A percentile compares a stretch with the other conserved stretches of the same genome.
phyloP scores from a whole-genome alignment of 1,284 basidiomycete species.

The Ustilago vetiveriae region DNA sequence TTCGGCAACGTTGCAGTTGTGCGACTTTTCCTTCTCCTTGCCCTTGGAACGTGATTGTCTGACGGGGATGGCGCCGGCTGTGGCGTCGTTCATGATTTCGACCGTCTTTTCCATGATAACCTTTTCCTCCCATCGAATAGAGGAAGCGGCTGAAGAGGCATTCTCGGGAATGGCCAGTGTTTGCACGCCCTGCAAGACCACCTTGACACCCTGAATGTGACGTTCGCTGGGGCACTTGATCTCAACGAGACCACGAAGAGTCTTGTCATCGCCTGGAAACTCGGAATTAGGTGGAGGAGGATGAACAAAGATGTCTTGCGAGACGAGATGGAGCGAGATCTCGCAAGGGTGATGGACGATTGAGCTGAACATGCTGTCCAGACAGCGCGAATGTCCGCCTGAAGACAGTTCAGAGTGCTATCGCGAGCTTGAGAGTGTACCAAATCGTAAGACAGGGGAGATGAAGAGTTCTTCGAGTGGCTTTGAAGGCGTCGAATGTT shows the following conservation, averaged over 20 bases:
- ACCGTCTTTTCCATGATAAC: slow-evolving; percentile 61
- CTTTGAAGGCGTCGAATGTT: too few relatives aligned
- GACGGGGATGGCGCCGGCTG: slow-evolving; percentile 24
- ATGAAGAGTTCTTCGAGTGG: too few relatives aligned
- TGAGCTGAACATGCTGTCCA: slow-evolving; percentile 54
- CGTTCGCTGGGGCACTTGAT: slow-evolving; percentile 62
- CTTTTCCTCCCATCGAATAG: slow-evolving; percentile 63
- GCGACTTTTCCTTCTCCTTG: slow-evolving; percentile 46
- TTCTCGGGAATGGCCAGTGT: slow-evolving; percentile 60
- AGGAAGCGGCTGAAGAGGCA: slow-evolving; percentile 4
- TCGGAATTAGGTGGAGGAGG: slow-evolving; percentile 54
- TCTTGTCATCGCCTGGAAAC: slow-evolving; percentile 60
- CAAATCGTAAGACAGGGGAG: too few relatives aligned
- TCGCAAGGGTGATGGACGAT: slow-evolving; percentile 62
- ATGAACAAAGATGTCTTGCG: slow-evolving; percentile 62
- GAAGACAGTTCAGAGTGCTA: background rate
- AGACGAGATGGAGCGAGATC: slow-evolving; percentile 60
- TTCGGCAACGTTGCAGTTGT: slow-evolving; percentile 26
- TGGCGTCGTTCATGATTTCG: slow-evolving; percentile 53
- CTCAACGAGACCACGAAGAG: slow-evolving; percentile 64
- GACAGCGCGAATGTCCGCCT: background rate
- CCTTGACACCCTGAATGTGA: slow-evolving; percentile 54
- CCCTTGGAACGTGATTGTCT: slow-evolving; percentile 31
- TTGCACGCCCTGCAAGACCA: slow-evolving; percentile 58
- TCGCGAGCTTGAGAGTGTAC: background rate